These are phyloP conservation scores for Singerocomus rubriflavus DNA, from an alignment of 1,284 basidiomycete species.

Conservation along the genomic window DNA sequence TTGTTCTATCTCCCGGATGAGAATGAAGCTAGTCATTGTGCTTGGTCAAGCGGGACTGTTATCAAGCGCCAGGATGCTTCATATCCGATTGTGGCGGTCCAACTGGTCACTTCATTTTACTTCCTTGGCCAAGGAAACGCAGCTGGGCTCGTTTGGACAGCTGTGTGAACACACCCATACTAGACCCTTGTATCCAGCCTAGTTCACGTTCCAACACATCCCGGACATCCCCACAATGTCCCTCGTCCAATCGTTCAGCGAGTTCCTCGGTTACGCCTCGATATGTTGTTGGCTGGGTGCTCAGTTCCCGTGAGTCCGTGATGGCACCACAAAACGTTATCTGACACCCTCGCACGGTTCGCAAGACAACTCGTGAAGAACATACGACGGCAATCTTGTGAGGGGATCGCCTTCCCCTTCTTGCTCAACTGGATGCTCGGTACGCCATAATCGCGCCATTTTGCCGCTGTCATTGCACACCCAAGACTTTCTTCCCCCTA, in stretches of 20 bases:
- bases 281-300: conserved; percentile 90
- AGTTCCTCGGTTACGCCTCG: conserved; percentile 69
- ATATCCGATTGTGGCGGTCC: too few relatives aligned
- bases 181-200: background rate
- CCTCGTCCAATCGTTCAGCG: conserved; percentile 36
- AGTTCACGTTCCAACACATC: background rate
- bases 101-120: background rate
- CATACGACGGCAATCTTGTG: conserved; percentile 68
- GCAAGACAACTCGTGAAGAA: conserved; percentile 81
- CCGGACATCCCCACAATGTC: conserved; percentile 13
- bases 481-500: conserved; percentile 30
- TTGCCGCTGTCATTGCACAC: background rate
- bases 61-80: too few relatives aligned
- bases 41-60: too few relatives aligned
- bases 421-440: conserved; percentile 88
- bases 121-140: too few relatives aligned
- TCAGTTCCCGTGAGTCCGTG: conserved; percentile 78
- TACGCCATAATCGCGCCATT: conserved; percentile 37
- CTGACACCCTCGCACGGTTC: conserved; percentile 8
- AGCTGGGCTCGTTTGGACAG: background rate
- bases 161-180: conserved; percentile 19
- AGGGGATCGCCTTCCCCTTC: conserved; percentile 87
- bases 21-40: too few relatives aligned
- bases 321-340: conserved; percentile 8
- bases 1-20: too few relatives aligned